Evolutionary conservation across 306 rosid genomes (phyloP).

Genomic region (Castanopsis chinensis): DNA sequence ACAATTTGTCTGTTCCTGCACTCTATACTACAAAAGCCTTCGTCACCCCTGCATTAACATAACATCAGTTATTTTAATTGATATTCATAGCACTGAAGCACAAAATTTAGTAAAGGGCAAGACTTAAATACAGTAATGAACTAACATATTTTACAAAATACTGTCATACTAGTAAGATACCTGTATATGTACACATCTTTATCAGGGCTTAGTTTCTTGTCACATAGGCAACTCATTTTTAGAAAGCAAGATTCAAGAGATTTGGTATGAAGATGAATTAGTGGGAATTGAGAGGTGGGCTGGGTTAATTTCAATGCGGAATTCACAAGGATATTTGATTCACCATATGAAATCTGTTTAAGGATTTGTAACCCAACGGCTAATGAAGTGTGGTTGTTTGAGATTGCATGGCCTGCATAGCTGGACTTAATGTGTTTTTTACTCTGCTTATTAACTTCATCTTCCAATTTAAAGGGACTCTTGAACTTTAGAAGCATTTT

Average conservation of each 20-base stretch:
- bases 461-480: slow-evolving; percentile 15
- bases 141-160: not conserved
- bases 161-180: not conserved
- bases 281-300: slow-evolving; percentile 1
- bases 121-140: not conserved
- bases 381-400: not conserved
- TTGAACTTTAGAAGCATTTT: slow-evolving; percentile 15
- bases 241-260: slow-evolving; percentile 29
- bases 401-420: not conserved
- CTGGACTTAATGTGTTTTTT: not conserved
- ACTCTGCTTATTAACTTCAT: not conserved
- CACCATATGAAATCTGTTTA: slow-evolving; percentile 12
- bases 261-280: not conserved
- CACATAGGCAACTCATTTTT: slow-evolving; percentile 44
- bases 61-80: not conserved
- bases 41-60: slow-evolving; percentile 41
- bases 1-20: slow-evolving; percentile 46
- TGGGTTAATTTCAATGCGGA: slow-evolving; percentile 26
- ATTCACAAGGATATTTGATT: slow-evolving; percentile 34
- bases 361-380: slow-evolving; percentile 45
- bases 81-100: not conserved
- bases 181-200: slow-evolving; percentile 61
- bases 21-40: slow-evolving; percentile 46
- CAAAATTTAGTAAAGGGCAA: not conserved
- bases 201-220: slow-evolving; percentile 38